Conservation (phyloP, 306 rosid species). For the Cucurbita moschata region DNA sequence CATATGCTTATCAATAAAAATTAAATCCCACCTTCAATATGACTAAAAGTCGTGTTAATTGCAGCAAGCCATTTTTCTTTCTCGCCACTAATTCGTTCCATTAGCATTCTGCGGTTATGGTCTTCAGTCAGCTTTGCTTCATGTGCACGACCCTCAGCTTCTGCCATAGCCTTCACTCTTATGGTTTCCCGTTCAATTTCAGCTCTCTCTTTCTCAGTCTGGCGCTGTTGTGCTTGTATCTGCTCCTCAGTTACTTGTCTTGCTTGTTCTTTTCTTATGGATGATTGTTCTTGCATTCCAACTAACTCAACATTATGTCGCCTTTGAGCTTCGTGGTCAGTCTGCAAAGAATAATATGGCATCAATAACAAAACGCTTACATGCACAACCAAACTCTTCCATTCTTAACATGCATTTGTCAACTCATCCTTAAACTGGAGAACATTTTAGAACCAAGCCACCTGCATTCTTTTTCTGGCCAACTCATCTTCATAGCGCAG, state of each 20-base stretch:
- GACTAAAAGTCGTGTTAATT: constrained; percentile 79
- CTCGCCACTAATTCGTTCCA: constrained; percentile 78
- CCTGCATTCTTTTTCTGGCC: constrained; percentile 89
- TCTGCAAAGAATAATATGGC: constrained; percentile 24
- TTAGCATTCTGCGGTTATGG: constrained; percentile 76
- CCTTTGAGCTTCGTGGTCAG: constrained; percentile 84
- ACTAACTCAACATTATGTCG: constrained; percentile 76
- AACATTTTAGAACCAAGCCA: constrained; percentile 18
- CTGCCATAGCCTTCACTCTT: constrained; percentile 80
- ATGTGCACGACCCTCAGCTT: constrained; percentile 85
- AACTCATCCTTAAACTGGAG: not conserved
- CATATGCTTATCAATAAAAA: not conserved
- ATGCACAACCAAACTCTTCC: not conserved
- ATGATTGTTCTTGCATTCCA: constrained; percentile 87
- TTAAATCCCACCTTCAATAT: constrained; percentile 65
- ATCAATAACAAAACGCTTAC: constrained; percentile 3
- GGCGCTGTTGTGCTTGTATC: constrained; percentile 77
- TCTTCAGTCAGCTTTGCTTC: constrained; percentile 84
- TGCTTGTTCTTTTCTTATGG: constrained; percentile 68
- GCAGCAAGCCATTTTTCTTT: constrained; percentile 99
- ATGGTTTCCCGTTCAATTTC: constrained; percentile 89
- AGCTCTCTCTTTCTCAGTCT: constrained; percentile 81
- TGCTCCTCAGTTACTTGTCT: constrained; percentile 85
- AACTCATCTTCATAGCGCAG: constrained; percentile 70
- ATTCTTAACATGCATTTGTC: not conserved